Base-by-base conservation (phyloP, 1,284 basidiomycete species). In the Moesziomyces sp. region DNA sequence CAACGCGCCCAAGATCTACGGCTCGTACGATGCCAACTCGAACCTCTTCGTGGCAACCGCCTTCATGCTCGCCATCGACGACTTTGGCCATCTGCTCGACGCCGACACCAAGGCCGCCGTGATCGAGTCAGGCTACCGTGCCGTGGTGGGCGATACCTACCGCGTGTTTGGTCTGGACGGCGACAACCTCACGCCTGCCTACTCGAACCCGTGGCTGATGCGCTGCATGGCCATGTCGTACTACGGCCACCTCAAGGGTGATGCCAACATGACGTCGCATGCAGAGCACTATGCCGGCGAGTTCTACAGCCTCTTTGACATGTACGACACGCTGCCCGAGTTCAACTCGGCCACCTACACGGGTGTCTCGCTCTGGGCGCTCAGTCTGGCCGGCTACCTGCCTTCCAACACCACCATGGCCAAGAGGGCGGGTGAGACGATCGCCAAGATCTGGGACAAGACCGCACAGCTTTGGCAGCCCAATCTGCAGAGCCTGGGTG, bases 361-460 rank as follows among this genome's bases (percentile, higher is more conserved):
- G 5, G 66, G 66, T n/a, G 66, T 69, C n/a, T 50, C 66, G 45
- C 59, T 69, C 42, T 69, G 60, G 59, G 66, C 59, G 5, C 59
- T 69, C 38, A 69, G 66, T 28, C 38, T 69, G 47, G 60, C 30
- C 19, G 59, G 59, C 42, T 69, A 63, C 48, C 56, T 63, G 18
- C 59, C 66, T 16, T 55, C 58, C 13, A 58, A 63, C 60, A 69
- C 66, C n/a, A 63, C 60, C 21, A 63, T 69, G 51, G 55, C 59
- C 13, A 45, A 62, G 48, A 23, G 59, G 5, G 66, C 66, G 6
- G 66, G 66, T 16, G 66, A 69, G 9, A 69, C 66, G 23, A 69
- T 69, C 44, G 43, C 59, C 55, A 69, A 69, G 56, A 55, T 69
- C 48, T 69, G 66, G 66, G 43, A 43, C 55, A 69, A 69, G 66